A percentile compares a stretch with the other conserved stretches of the same genome.
These are phyloP conservation scores for Sanghuangporus baumii DNA, from an alignment of 1,284 basidiomycete species.

Conservation along the genomic window DNA sequence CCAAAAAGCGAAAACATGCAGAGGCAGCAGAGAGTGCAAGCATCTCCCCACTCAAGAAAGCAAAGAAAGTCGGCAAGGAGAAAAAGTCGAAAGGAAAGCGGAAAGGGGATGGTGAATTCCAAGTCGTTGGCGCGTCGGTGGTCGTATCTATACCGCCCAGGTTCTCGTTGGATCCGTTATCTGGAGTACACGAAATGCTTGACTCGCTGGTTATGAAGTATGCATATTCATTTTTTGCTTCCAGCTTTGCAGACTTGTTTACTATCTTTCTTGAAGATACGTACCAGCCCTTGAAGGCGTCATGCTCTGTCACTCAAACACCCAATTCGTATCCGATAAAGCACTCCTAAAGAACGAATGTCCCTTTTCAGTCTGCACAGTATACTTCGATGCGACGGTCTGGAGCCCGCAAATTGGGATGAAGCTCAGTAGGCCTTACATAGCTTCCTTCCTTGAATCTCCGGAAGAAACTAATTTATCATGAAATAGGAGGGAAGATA, in stretches of 20 bases:
- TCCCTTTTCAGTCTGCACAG: conserved; percentile 76
- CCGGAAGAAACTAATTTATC: neutral
- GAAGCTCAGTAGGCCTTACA: conserved; percentile 62
- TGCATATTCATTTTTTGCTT: conserved; percentile 24
- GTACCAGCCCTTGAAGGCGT: conserved; percentile 85
- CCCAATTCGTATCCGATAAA: conserved; percentile 62
- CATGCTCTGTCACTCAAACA: conserved; percentile 79
- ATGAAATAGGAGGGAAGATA: conserved; percentile 68
- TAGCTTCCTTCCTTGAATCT: neutral
- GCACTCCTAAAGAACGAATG: conserved; percentile 80
- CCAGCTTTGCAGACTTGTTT: neutral
- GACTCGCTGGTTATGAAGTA: conserved; percentile 94
- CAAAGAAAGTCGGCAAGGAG: conserved; percentile 34
- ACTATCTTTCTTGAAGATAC: conserved; percentile 53
- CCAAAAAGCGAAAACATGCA: conserved; percentile 51
- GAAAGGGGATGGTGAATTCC: conserved; percentile 55
- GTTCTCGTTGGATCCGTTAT: conserved; percentile 64
- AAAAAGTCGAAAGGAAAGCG: conserved; percentile 34
- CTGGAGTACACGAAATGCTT: conserved; percentile 81
- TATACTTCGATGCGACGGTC: conserved; percentile 79
- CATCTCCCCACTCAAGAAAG: conserved; percentile 28
- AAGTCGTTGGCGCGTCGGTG: conserved; percentile 60
- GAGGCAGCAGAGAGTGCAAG: conserved; percentile 23
- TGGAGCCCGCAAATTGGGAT: conserved; percentile 90
- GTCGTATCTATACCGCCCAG: conserved; percentile 78